phyloP scores from a whole-genome alignment of 495 filamentous ascomycete genomes.

The Penicillium ochrochloron region DNA sequence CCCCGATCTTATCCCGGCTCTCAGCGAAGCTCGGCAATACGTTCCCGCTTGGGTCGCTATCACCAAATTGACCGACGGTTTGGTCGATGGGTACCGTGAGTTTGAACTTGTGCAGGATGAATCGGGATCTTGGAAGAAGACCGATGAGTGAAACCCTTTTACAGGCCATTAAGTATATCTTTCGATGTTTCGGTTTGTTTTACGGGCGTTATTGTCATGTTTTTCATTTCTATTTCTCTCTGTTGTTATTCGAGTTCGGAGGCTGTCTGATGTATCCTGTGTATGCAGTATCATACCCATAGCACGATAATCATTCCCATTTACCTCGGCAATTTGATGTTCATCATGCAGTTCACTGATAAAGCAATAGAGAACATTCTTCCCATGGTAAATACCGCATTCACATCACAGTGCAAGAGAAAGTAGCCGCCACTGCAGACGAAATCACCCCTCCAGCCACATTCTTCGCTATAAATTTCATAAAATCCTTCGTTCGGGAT shows the following conservation, averaged over 20 bases:
- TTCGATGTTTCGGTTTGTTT: not conserved
- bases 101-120: conserved; percentile 50
- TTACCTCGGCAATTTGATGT: not conserved
- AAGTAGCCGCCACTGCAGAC: conserved; percentile 14
- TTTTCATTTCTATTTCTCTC: not conserved
- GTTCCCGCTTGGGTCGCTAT: conserved; percentile 78
- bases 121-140: conserved; percentile 7
- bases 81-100: conserved; percentile 73
- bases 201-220: not conserved
- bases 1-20: conserved; percentile 74
- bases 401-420: conserved; percentile 17
- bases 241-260: not conserved
- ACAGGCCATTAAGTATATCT: not conserved
- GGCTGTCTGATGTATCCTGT: not conserved
- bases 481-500: conserved; percentile 2
- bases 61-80: conserved; percentile 73
- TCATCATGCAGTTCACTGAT: not conserved
- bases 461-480: conserved; percentile 10
- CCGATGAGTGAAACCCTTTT: not conserved
- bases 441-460: conserved; percentile 14
- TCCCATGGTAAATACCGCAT: not conserved
- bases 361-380: not conserved
- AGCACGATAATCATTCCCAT: conserved; percentile 5
- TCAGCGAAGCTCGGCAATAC: conserved; percentile 79
- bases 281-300: conserved; percentile 11